Percentiles rank a stretch among this genome's conserved stretches.
phyloP scores from a whole-genome alignment of 345 rosid species.

The Barbarea vulgaris region DNA sequence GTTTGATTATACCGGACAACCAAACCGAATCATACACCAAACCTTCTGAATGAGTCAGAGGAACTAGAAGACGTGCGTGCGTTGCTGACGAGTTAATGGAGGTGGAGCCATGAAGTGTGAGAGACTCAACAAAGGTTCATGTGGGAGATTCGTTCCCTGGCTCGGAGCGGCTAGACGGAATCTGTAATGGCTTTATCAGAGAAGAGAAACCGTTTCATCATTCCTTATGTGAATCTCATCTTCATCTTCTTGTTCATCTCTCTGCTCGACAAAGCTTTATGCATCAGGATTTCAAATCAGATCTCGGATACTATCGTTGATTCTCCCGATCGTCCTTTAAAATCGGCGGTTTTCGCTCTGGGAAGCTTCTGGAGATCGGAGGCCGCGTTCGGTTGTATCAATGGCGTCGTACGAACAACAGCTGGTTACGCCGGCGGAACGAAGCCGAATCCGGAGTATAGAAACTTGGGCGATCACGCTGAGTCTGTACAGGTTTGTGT shows the following conservation, averaged over 20 bases:
- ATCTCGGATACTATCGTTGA: conserved; percentile 44
- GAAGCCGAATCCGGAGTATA: conserved; percentile 71
- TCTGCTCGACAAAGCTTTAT: conserved; percentile 40
- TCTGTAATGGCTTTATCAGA: conserved; percentile 42
- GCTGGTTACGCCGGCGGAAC: conserved; percentile 80
- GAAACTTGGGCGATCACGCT: conserved; percentile 85
- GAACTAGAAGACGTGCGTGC: not conserved
- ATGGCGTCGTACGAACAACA: conserved; percentile 78
- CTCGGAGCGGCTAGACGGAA: not conserved
- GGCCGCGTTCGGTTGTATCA: conserved; percentile 82
- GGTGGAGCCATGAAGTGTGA: conserved; percentile 9
- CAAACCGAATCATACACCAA: not conserved
- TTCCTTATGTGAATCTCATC: conserved; percentile 5
- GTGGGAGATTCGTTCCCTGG: conserved; percentile 20
- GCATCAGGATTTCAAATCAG: conserved; percentile 64
- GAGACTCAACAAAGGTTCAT: conserved; percentile 17
- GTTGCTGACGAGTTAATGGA: not conserved
- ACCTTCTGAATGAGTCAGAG: not conserved
- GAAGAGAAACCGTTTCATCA: conserved; percentile 25
- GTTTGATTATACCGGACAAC: not conserved
- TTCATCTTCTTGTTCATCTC: conserved; percentile 39
- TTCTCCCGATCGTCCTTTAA: conserved; percentile 47
- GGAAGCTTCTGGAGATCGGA: conserved; percentile 99
- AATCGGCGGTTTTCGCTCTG: conserved; percentile 75
- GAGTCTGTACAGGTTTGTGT: conserved; percentile 75